Evolutionary conservation across 2,329 filamentous ascomycete genomes (phyloP).

Genomic region (Calonectria ilicicola): DNA sequence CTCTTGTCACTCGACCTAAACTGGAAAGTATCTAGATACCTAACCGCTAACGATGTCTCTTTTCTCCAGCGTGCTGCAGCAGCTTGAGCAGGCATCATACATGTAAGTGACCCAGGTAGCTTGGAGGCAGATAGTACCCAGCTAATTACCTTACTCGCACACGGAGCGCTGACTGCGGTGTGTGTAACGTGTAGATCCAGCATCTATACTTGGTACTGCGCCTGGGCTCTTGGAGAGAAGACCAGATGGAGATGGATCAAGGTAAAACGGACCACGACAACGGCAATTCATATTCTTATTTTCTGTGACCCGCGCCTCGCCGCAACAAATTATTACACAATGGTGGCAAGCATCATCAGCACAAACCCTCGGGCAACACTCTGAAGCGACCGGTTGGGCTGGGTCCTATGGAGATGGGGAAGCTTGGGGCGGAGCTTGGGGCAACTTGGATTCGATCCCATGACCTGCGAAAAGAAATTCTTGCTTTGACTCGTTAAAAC

Average conservation of each 20-base stretch:
- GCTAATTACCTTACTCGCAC: neutral
- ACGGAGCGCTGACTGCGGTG: neutral
- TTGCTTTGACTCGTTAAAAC: conserved; percentile 25
- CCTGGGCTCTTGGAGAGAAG: neutral
- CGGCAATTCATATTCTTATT: neutral
- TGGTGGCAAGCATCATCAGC: conserved; percentile 1
- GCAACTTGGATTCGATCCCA: conserved; percentile 36
- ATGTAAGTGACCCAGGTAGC: conserved; percentile 5
- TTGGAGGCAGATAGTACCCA: neutral
- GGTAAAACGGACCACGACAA: neutral
- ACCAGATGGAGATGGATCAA: neutral
- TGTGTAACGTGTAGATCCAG: conserved; percentile 5
- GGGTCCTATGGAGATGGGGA: conserved; percentile 22
- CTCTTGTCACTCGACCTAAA: conserved; percentile 16
- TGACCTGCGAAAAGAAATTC: conserved; percentile 39
- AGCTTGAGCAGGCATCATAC: neutral
- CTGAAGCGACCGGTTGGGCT: conserved; percentile 27
- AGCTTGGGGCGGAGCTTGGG: conserved; percentile 36
- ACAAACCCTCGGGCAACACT: conserved; percentile 14
- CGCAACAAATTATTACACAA: neutral
- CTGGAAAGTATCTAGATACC: conserved; percentile 8
- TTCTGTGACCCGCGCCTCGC: neutral
- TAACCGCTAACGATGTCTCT: conserved; percentile 5
- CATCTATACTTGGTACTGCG: neutral
- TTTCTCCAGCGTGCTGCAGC: conserved; percentile 1